Percentiles rank a stretch among this genome's conserved stretches.
Evolutionary conservation across 768 basidiomycete species (phyloP).

Genomic region (Leccinellum rugosiceps): DNA sequence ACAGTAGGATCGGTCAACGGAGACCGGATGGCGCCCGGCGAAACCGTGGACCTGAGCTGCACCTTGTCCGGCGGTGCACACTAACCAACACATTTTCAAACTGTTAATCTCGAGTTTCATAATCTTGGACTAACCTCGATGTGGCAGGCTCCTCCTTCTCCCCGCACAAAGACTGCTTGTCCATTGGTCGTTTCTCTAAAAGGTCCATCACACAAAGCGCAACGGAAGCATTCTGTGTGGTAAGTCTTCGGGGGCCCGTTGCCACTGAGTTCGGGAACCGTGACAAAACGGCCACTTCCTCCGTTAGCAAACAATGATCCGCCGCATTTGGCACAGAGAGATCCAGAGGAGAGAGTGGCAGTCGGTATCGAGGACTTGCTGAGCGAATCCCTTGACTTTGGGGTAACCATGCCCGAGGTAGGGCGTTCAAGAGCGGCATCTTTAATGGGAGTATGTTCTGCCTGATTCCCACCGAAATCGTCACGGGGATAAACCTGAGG

Average conservation of each 20-base stretch:
- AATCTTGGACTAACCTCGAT: constrained; percentile 40
- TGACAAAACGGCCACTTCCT: constrained; percentile 65
- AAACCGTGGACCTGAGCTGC: constrained; percentile 10
- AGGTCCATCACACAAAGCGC: constrained; percentile 56
- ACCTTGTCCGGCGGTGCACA: constrained; percentile 42
- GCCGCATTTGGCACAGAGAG: constrained; percentile 59
- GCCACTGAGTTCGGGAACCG: constrained; percentile 52
- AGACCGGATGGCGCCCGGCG: constrained; percentile 11
- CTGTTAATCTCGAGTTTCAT: background rate
- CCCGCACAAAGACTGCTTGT: constrained; percentile 68
- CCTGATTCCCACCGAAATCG: constrained; percentile 7
- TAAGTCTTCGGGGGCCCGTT: constrained; percentile 53
- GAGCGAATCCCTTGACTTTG: constrained; percentile 25
- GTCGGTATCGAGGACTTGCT: constrained; percentile 28
- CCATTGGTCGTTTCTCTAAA: constrained; percentile 63
- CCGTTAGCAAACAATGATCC: constrained; percentile 54
- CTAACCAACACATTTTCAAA: constrained; percentile 21
- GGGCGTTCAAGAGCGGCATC: constrained; percentile 8
- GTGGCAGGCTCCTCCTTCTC: constrained; percentile 65
- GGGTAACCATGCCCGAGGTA: constrained; percentile 27
- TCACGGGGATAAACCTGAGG: constrained; percentile 23
- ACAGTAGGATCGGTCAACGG: constrained; percentile 5
- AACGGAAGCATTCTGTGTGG: constrained; percentile 76
- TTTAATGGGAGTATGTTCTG: constrained; percentile 5
- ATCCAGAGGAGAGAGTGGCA: constrained; percentile 36